Conservation (phyloP, 1,284 basidiomycete species). For the Heterobasidion parviporum region DNA sequence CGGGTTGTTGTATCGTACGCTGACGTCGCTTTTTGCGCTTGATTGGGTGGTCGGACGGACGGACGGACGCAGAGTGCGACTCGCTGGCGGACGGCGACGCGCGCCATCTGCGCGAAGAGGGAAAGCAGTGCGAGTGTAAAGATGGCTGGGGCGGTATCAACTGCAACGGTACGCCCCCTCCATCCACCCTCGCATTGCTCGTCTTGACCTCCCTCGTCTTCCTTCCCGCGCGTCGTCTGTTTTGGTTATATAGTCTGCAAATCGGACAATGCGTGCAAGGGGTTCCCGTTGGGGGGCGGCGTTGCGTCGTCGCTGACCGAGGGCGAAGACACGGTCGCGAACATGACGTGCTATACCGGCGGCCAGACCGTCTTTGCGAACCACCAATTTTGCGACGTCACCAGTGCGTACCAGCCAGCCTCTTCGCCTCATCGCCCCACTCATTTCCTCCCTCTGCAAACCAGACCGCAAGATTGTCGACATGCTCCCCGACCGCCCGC, state of each 20-base stretch:
- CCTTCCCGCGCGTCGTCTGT: no score
- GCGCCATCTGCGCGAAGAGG: slow-evolving; percentile 71
- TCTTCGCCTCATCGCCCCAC: not conserved
- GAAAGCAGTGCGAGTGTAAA: slow-evolving; percentile 79
- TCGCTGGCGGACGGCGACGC: slow-evolving; percentile 85
- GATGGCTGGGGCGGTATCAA: slow-evolving; percentile 95
- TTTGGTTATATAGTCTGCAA: slow-evolving; percentile 61
- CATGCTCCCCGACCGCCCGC: slow-evolving; percentile 80
- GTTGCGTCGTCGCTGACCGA: slow-evolving; percentile 30
- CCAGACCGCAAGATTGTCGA: slow-evolving; percentile 84
- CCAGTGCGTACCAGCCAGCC: slow-evolving; percentile 52
- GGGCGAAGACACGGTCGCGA: slow-evolving; percentile 37
- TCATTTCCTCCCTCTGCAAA: not conserved
- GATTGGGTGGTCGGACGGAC: not conserved
- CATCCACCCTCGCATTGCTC: not conserved
- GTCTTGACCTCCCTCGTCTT: not conserved
- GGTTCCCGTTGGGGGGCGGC: slow-evolving; percentile 59
- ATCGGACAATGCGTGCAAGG: slow-evolving; percentile 68
- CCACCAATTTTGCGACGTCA: slow-evolving; percentile 97
- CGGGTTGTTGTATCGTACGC: no score
- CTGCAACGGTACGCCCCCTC: slow-evolving; percentile 71
- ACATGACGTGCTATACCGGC: slow-evolving; percentile 92
- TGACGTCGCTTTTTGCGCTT: not conserved
- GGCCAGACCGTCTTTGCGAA: slow-evolving; percentile 88
- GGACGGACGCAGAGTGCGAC: slow-evolving; percentile 64